These are phyloP conservation scores for Colletotrichum noveboracense DNA, from an alignment of 2,329 filamentous ascomycete species.

Conservation along the genomic window DNA sequence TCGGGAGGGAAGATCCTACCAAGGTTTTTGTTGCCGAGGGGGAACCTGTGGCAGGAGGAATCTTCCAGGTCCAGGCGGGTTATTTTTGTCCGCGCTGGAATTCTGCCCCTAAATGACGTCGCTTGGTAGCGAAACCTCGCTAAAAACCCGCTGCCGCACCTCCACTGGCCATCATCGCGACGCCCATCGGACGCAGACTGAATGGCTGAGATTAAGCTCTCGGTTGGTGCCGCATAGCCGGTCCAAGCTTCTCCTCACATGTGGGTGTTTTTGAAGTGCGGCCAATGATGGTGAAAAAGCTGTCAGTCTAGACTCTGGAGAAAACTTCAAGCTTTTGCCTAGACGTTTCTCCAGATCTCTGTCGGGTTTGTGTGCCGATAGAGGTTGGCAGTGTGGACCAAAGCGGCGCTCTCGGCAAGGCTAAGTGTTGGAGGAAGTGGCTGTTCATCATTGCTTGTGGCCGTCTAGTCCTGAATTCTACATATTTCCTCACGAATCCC, in stretches of 20 bases:
- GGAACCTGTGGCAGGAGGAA: not conserved
- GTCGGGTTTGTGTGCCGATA: not conserved
- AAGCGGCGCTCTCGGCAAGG: not conserved
- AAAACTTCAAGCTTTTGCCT: conserved; percentile 12
- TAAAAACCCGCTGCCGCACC: not conserved
- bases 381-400: not conserved
- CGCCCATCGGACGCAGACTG: not conserved
- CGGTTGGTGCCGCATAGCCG: conserved; percentile 10
- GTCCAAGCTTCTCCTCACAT: not conserved
- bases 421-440: not conserved
- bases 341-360: not conserved
- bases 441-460: not conserved
- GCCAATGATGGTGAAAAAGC: not conserved
- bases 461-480: not conserved
- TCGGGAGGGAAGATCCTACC: not conserved
- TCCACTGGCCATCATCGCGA: not conserved
- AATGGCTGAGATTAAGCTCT: conserved; percentile 4
- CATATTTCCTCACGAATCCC: not conserved
- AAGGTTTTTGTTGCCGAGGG: not conserved
- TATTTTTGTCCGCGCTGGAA: not conserved
- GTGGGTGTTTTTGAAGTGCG: not conserved
- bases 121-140: not conserved
- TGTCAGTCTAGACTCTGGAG: not conserved
- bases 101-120: conserved; percentile 9
- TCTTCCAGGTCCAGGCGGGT: not conserved